Percentiles rank a stretch among this genome's conserved stretches.
Evolutionary conservation across 2,329 filamentous ascomycete genomes (phyloP).

Genomic region (Monosporascus sp.): DNA sequence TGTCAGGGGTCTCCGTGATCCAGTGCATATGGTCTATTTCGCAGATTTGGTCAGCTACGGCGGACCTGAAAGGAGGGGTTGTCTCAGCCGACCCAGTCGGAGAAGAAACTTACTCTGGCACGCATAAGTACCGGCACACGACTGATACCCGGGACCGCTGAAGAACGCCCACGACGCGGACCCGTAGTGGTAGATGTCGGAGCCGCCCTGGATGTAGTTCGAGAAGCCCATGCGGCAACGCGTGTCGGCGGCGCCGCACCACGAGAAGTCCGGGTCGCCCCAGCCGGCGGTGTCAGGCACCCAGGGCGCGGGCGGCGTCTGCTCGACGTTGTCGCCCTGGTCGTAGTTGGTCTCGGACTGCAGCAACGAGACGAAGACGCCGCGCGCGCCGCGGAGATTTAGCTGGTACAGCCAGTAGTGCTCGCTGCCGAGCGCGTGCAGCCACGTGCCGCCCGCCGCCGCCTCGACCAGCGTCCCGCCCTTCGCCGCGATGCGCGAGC

Average conservation of each 20-base stretch:
- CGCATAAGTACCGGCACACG: conserved; percentile 25
- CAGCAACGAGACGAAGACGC: conserved; percentile 44
- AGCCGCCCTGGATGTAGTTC: conserved; percentile 37
- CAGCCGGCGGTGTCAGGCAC: conserved; percentile 27
- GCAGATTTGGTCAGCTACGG: conserved; percentile 4
- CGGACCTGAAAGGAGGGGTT: no score
- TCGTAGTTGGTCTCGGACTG: conserved; percentile 52
- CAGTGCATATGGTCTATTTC: conserved; percentile 32
- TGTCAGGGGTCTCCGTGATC: conserved; percentile 30
- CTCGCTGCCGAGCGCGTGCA: conserved; percentile 47
- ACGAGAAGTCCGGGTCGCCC: conserved; percentile 38
- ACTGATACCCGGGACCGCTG: conserved; percentile 32
- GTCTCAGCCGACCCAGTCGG: no score
- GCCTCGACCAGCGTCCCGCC: conserved; percentile 42
- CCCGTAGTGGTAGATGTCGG: conserved; percentile 34
- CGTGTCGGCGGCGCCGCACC: conserved; percentile 31
- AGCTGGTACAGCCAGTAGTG: conserved; percentile 56
- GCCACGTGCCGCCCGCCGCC: conserved; percentile 42
- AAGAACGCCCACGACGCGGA: conserved; percentile 40
- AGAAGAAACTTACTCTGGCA: conserved; percentile 26
- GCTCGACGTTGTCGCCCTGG: conserved; percentile 33
- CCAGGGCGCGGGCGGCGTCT: conserved; percentile 33
- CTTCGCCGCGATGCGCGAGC: conserved; percentile 40
- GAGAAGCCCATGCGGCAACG: conserved; percentile 37
- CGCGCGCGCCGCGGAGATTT: conserved; percentile 42